phyloP scores from a whole-genome alignment of 2,329 filamentous ascomycete species.

The Penicillium sp. region DNA sequence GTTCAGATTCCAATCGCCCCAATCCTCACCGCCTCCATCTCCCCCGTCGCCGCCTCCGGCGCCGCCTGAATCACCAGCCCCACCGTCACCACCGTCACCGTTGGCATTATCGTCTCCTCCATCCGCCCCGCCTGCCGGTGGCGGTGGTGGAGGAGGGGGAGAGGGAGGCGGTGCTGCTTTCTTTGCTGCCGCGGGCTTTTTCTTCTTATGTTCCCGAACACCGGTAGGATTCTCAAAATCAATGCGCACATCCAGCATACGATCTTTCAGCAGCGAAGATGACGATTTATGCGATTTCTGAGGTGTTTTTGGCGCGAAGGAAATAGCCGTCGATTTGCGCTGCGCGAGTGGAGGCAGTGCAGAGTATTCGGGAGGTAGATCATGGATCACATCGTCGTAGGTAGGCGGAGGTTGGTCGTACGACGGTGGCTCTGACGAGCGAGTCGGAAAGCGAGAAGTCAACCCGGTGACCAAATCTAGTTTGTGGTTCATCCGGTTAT shows the following conservation, averaged over 20 bases:
- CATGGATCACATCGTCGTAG: constrained; percentile 33
- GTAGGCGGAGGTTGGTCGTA: constrained; percentile 31
- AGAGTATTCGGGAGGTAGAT: constrained; percentile 37
- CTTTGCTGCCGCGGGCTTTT: constrained; percentile 23
- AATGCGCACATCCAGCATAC: constrained; percentile 14
- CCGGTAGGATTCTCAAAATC: constrained; percentile 27
- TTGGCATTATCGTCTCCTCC: constrained; percentile 41
- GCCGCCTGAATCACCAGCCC: constrained; percentile 29
- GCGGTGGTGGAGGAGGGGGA: constrained; percentile 2
- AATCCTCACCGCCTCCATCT: constrained; percentile 37
- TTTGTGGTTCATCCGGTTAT: neutral
- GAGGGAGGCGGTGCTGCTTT: constrained; percentile 15
- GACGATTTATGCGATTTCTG: constrained; percentile 6
- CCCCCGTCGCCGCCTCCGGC: constrained; percentile 34
- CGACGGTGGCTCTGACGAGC: constrained; percentile 11
- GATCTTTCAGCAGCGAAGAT: constrained; percentile 11
- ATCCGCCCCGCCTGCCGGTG: constrained; percentile 30
- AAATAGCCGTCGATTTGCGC: constrained; percentile 14
- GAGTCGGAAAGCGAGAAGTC: constrained; percentile 6
- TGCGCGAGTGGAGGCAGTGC: constrained; percentile 28
- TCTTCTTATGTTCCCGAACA: constrained; percentile 38
- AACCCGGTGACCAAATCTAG: constrained; percentile 4
- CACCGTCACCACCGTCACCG: constrained; percentile 34
- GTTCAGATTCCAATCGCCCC: constrained; percentile 40
- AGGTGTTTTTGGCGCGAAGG: constrained; percentile 7